Percentiles rank a stretch among this genome's conserved stretches.
Conservation (phyloP, 2,329 filamentous ascomycete species). For the Fusarium secorum region DNA sequence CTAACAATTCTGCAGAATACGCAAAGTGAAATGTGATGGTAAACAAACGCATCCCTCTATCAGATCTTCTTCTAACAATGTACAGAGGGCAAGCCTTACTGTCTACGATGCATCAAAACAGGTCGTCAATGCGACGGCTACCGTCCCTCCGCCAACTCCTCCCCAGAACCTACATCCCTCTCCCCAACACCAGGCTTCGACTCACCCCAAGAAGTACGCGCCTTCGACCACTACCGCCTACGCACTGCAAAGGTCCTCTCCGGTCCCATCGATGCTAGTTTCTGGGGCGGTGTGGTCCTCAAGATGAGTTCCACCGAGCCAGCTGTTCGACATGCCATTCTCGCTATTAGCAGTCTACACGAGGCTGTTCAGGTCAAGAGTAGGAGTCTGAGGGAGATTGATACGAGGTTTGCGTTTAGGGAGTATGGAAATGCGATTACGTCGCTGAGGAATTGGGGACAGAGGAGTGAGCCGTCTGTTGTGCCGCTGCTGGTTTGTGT, state of each 20-base stretch:
- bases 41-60: not conserved
- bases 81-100: conserved; percentile 59
- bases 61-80: accelerated
- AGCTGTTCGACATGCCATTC: conserved; percentile 57
- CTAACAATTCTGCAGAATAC: conserved; percentile 3
- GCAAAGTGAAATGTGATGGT: conserved; percentile 24
- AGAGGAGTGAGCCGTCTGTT: conserved; percentile 41
- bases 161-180: conserved; percentile 18
- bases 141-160: conserved; percentile 33
- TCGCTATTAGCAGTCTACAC: conserved; percentile 59
- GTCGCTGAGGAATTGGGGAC: conserved; percentile 50
- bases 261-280: conserved; percentile 51
- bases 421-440: conserved; percentile 60
- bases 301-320: conserved; percentile 56
- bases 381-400: conserved; percentile 24
- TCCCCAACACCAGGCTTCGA: conserved; percentile 35
- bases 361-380: conserved; percentile 43
- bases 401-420: conserved; percentile 38
- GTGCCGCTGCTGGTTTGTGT: conserved; percentile 56
- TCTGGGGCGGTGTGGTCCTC: conserved; percentile 56
- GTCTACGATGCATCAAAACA: conserved; percentile 61
- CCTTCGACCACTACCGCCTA: conserved; percentile 48
- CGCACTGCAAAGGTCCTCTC: conserved; percentile 52
- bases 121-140: conserved; percentile 67
- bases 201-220: conserved; percentile 35